A percentile compares a stretch with the other conserved stretches of the same genome.
Evolutionary conservation across 1,284 basidiomycete species (phyloP).

Genomic region (Vanrija pseudolonga): DNA sequence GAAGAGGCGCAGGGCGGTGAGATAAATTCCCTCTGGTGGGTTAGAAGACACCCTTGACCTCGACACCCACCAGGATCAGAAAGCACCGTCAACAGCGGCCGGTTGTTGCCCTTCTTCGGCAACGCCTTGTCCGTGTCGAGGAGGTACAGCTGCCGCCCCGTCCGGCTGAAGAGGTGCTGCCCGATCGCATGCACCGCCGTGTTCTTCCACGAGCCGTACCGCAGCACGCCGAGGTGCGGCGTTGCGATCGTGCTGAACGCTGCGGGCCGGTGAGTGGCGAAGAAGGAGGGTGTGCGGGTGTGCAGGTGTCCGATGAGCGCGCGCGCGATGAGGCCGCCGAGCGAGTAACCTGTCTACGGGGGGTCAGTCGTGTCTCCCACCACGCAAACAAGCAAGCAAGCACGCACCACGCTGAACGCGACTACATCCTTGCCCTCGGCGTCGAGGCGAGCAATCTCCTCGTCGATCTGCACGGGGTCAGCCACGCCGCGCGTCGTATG

Average conservation of each 20-base stretch:
- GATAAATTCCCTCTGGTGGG: constrained; percentile 65
- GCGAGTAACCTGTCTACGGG: constrained; percentile 43
- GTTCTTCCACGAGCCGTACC: constrained; percentile 23
- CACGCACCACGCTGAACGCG: constrained; percentile 39
- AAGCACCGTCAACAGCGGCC: constrained; percentile 74
- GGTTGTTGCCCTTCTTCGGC: constrained; percentile 63
- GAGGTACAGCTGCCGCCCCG: constrained; percentile 75
- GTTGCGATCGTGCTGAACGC: constrained; percentile 48
- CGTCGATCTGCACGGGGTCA: constrained; percentile 26
- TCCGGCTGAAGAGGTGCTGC: constrained; percentile 70
- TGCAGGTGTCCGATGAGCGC: constrained; percentile 44
- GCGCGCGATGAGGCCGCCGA: constrained; percentile 46
- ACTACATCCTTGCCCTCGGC: constrained; percentile 29
- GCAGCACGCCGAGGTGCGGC: constrained; percentile 42
- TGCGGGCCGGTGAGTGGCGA: constrained; percentile 30
- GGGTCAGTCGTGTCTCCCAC: neutral
- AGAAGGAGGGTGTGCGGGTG: constrained; percentile 39
- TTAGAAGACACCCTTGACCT: neutral
- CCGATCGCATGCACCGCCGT: constrained; percentile 60
- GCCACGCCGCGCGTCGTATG: neutral
- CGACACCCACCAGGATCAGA: constrained; percentile 67
- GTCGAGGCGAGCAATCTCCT: constrained; percentile 35
- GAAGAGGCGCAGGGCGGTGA: constrained; percentile 68
- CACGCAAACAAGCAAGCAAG: neutral
- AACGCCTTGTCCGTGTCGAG: constrained; percentile 63